phyloP scores from a whole-genome alignment of 169 alveolate species.

The Plasmodium blacklocki region DNA sequence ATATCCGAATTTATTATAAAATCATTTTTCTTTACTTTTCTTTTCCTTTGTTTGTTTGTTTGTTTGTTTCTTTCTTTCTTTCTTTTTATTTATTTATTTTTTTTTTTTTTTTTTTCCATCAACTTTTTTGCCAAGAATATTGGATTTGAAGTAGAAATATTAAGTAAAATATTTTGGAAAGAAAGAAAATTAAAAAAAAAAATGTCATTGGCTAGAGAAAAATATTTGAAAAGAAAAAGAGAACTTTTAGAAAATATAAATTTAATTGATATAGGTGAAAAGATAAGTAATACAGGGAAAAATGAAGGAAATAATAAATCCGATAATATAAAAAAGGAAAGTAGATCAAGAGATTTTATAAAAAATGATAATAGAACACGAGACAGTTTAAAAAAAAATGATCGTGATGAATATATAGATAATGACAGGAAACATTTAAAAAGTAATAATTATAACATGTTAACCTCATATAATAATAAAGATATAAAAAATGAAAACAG shows the following conservation, averaged over 20 bases:
- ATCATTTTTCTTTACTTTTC: too few relatives aligned
- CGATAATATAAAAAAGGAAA: slow-evolving; percentile 34
- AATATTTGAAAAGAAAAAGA: slow-evolving; percentile 70
- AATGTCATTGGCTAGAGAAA: slow-evolving; percentile 76
- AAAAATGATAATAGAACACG: slow-evolving; percentile 9
- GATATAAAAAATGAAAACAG: not conserved
- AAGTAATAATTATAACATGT: slow-evolving; percentile 2
- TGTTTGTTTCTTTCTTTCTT: too few relatives aligned
- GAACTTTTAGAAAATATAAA: slow-evolving; percentile 67
- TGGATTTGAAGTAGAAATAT: too few relatives aligned
- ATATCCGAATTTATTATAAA: too few relatives aligned
- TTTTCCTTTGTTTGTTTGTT: too few relatives aligned
- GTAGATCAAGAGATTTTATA: slow-evolving; percentile 8
- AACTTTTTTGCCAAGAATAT: too few relatives aligned
- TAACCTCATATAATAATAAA: slow-evolving; percentile 1
- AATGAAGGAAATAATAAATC: slow-evolving; percentile 21
- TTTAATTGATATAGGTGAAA: slow-evolving; percentile 39
- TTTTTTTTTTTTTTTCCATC: too few relatives aligned
- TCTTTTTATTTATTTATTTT: too few relatives aligned
- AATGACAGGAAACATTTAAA: slow-evolving; percentile 5
- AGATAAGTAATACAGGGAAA: slow-evolving; percentile 22
- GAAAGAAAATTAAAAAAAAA: not conserved
- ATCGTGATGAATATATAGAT: not conserved
- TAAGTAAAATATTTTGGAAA: too few relatives aligned
- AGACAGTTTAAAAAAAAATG: not conserved